Evolutionary conservation across 2,329 filamentous ascomycete genomes (phyloP), one percentile per base, ranked within the genome.

Genomic region (Sporothrix curviconia): DNA sequence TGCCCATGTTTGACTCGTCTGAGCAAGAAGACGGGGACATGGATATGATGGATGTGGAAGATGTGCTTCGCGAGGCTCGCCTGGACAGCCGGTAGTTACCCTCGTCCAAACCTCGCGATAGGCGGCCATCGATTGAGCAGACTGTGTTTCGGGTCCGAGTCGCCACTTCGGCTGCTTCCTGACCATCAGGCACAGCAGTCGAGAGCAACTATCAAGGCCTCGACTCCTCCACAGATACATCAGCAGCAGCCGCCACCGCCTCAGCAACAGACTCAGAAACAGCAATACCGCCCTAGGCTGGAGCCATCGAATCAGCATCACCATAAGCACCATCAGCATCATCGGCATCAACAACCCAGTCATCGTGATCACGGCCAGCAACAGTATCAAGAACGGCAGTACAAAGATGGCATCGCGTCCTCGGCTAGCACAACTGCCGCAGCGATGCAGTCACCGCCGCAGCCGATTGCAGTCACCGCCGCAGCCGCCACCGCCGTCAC

Each of bases 1-100:
- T 64, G 76, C 82, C n/a, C 7, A 80, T 85, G 67, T 77, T 85
- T 66, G 82, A 85, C 64, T 78, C 77, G 2, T 78, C 80, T 0
- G 81, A 84, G 61, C 75, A 76, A 60, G 78, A 80, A 54, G 64
- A 58, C 28, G 49, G 49, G 9, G 56, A 74, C 30, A 60, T 63
- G 12, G 70, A 69, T n/a, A 63, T n/a, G n/a, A n/a, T 66, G 43
- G 74, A 80, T 49, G 68, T 76, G 7, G 74, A 75, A 17, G 75
- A 78, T 30, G 74, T 81, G 15, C 67, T 83, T 25, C 75, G 78
- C 19, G 77, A 80, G 63, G 80, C 76, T 12, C 72, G 75, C 42
- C 70, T 71, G 19, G 60, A 59, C 4, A 57, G 32, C 24, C 42
- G 40, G 8, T 8, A 24, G 11, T 40, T 19, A 19, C 11, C 24